Evolutionary conservation across 208 protist species (phyloP), one percentile per base, ranked within the genome.

Genomic region (Angomonas ambiguus): DNA sequence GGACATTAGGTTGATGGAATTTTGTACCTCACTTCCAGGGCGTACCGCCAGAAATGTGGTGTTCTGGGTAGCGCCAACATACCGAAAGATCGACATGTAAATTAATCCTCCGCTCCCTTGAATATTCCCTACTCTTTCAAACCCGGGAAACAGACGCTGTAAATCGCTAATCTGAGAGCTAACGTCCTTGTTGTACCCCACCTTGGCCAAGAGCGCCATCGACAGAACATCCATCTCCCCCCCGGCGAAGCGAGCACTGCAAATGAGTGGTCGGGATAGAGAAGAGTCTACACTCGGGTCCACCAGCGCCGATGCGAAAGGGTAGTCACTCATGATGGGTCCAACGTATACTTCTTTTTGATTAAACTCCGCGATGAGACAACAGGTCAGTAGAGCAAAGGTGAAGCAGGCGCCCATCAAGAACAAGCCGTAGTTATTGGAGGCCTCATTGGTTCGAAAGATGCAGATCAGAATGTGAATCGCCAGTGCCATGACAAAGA

Each of bases 181-280:
- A 4, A 34, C 3, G 38, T 80, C 65, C 18, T 25, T 20, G 55
- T 83, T 85, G 60, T 87, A 62, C 13, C 72, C 73, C 3, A 92
- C 34, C 56, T 87, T 90, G 1, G 83, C 76, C 41, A 92, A 82
- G 33, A 87, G 74, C 0, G 81, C 77, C 66, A 90, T 80, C 57
- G 69, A 78, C 0, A 85, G 58, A 45, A 90, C 72, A 48, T 85
- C 76, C 6, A 92, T 22, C 0, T 1, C 41, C 2, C 35, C 32
- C 13, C 22, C 49, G 48, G 34, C 71, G 67, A 61, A 77, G 13
- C 72, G 66, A 65, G 48, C 65, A 4, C 55, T 65, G 64, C 76
- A 83, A 55, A 68, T 63, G 0, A 71, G 77, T 4, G 71, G 48
- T 2, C 73, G 33, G 13, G 61, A 41, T 11, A n/a, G 24, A 32